Evolutionary conservation across 176 grass and related monocot genomes (phyloP).

Genomic region (Areca catechu): DNA sequence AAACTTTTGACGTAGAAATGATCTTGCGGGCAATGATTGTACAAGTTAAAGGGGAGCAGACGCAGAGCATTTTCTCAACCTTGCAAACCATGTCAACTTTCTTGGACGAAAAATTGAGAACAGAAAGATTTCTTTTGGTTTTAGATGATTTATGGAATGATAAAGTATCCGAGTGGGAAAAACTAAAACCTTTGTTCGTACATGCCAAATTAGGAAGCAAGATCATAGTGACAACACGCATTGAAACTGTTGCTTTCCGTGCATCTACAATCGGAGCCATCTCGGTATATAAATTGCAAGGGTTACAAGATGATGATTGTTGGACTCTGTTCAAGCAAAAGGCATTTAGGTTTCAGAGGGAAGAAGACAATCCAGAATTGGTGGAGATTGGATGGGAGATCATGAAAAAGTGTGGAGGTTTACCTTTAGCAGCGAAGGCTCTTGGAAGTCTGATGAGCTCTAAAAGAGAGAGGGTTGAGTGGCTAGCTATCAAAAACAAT

Average conservation of each 20-base stretch:
- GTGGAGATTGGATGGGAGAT: slow-evolving; percentile 15
- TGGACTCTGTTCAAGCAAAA: slow-evolving; percentile 10
- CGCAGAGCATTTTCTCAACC: no score
- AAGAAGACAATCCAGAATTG: slow-evolving; percentile 1
- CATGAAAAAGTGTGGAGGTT: slow-evolving; percentile 19
- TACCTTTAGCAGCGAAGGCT: slow-evolving; percentile 19
- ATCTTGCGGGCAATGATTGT: no score
- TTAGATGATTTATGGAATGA: slow-evolving; percentile 22
- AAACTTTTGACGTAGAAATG: no score
- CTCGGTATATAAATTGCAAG: background rate
- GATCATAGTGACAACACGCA: slow-evolving; percentile 10
- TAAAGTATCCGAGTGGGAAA: background rate
- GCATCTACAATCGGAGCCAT: background rate
- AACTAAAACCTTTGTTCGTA: slow-evolving; percentile 3
- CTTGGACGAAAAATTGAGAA: background rate
- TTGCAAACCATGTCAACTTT: no score
- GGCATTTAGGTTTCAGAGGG: background rate
- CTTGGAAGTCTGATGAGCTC: slow-evolving; percentile 10
- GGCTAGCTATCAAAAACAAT: slow-evolving; percentile 9
- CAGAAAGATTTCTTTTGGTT: slow-evolving; percentile 15
- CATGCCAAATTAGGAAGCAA: slow-evolving; percentile 14
- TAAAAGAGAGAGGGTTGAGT: background rate
- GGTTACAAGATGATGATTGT: background rate
- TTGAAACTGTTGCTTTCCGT: background rate
- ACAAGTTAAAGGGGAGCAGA: no score